Percentiles rank a stretch among this genome's conserved stretches.
These are phyloP conservation scores for Talaromyces sp. DNA, from an alignment of 2,329 filamentous ascomycete genomes.

Conservation along the genomic window DNA sequence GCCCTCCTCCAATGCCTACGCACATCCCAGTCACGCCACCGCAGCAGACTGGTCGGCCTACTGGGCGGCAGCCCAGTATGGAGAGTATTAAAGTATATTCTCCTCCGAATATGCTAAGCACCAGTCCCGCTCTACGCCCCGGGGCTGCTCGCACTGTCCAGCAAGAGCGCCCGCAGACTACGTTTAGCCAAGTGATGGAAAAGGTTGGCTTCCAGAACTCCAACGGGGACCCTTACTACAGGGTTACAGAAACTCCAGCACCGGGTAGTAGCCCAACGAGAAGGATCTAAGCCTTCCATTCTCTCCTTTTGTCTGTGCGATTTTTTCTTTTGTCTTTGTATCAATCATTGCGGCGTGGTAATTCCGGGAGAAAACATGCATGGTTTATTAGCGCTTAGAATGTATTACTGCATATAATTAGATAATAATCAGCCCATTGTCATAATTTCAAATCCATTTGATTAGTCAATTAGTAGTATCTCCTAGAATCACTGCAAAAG, in stretches of 20 bases:
- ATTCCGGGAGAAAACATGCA: neutral
- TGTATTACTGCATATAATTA: neutral
- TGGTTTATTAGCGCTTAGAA: constrained; percentile 3
- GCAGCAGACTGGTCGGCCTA: constrained; percentile 11
- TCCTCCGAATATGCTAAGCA: constrained; percentile 28
- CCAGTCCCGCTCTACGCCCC: neutral
- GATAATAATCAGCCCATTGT: neutral
- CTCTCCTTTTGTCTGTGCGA: neutral
- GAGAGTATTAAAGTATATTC: constrained; percentile 45
- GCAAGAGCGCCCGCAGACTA: constrained; percentile 25
- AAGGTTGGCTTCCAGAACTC: constrained; percentile 27
- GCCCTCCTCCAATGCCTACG: constrained; percentile 16
- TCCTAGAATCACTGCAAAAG: neutral
- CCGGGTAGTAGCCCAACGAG: neutral
- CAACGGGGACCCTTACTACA: constrained; percentile 23
- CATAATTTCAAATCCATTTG: neutral
- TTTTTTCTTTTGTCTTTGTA: neutral
- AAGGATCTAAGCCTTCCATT: neutral
- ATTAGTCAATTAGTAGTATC: neutral
- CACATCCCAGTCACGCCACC: constrained; percentile 21
- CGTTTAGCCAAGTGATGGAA: constrained; percentile 33
- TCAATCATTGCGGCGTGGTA: neutral
- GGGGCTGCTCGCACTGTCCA: constrained; percentile 12
- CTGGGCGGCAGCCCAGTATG: constrained; percentile 26
- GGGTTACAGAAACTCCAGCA: constrained; percentile 18